Conservation (phyloP, 2,329 filamentous ascomycete genomes). For the Lithohypha guttulata region DNA sequence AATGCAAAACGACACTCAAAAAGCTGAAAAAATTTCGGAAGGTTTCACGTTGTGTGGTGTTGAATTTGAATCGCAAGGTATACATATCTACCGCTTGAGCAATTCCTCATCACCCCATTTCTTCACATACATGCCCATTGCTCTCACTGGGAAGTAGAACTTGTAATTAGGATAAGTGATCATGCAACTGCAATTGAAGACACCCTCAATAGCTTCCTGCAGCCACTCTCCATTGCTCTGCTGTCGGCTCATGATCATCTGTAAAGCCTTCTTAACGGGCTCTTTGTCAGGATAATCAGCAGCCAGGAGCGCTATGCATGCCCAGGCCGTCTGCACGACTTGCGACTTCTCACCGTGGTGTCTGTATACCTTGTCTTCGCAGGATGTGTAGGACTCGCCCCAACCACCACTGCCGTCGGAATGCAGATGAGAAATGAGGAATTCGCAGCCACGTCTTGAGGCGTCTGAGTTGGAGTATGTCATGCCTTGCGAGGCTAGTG, state of each 20-base stretch:
- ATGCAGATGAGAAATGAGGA: constrained; percentile 74
- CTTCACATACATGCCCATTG: constrained; percentile 75
- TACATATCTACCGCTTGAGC: background rate
- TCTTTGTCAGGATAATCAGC: constrained; percentile 67
- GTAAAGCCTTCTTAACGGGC: constrained; percentile 62
- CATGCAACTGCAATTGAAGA: constrained; percentile 98
- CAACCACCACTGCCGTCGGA: constrained; percentile 72
- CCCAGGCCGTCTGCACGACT: constrained; percentile 93
- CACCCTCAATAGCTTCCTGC: constrained; percentile 91
- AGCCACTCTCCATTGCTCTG: constrained; percentile 85
- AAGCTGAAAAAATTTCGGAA: no score
- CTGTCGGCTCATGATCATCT: constrained; percentile 75
- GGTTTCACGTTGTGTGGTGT: no score
- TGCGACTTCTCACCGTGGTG: constrained; percentile 68
- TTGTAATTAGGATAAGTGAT: constrained; percentile 99
- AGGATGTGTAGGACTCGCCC: constrained; percentile 88
- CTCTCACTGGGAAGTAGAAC: constrained; percentile 89
- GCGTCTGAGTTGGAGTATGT: constrained; percentile 62
- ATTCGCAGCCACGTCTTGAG: constrained; percentile 68
- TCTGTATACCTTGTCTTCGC: constrained; percentile 63
- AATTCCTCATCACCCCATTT: constrained; percentile 58
- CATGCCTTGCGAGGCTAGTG: constrained; percentile 70
- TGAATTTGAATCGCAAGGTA: no score
- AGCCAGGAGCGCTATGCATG: constrained; percentile 68
- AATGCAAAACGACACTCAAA: no score